Conservation (phyloP, 2,329 filamentous ascomycete genomes). For the Leptosphaerulina australis region DNA sequence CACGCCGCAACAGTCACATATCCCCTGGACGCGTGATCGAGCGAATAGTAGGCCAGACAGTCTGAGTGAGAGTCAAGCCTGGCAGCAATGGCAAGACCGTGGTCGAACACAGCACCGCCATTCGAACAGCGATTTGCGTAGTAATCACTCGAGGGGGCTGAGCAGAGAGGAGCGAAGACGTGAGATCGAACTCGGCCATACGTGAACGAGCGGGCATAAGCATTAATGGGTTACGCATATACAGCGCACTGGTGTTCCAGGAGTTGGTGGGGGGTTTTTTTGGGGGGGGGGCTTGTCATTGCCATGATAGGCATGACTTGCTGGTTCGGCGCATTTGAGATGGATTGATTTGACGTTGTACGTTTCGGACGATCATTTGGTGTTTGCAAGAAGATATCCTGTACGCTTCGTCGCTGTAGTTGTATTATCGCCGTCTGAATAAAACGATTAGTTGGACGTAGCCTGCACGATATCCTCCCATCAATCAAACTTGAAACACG, state of each 20-base stretch:
- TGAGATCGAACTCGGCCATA: slow-evolving; percentile 50
- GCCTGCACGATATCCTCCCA: neutral
- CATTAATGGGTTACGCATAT: slow-evolving; percentile 5
- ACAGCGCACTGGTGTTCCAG: slow-evolving; percentile 21
- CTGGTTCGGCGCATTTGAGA: neutral
- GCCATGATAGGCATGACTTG: neutral
- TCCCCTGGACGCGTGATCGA: slow-evolving; percentile 31
- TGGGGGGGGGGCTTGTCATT: slow-evolving; percentile 14
- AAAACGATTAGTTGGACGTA: neutral
- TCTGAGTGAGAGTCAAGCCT: slow-evolving; percentile 38
- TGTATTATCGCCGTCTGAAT: slow-evolving; percentile 8
- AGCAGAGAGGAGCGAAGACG: slow-evolving; percentile 49
- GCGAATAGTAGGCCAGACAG: slow-evolving; percentile 37
- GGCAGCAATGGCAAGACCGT: slow-evolving; percentile 40
- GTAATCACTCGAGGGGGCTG: slow-evolving; percentile 41
- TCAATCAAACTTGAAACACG: neutral
- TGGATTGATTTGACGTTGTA: neutral
- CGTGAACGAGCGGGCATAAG: slow-evolving; percentile 5
- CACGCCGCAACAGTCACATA: slow-evolving; percentile 32
- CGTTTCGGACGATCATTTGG: slow-evolving; percentile 2
- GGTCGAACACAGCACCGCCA: slow-evolving; percentile 37
- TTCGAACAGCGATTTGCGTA: slow-evolving; percentile 29
- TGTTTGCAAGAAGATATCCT: slow-evolving; percentile 13
- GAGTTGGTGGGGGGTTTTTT: slow-evolving; percentile 17
- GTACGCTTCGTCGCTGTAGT: slow-evolving; percentile 16